Percentiles rank a stretch among this genome's conserved stretches.
These are phyloP conservation scores for Chamaecrista fasciculata DNA, from an alignment of 306 rosid genomes.

Conservation along the genomic window DNA sequence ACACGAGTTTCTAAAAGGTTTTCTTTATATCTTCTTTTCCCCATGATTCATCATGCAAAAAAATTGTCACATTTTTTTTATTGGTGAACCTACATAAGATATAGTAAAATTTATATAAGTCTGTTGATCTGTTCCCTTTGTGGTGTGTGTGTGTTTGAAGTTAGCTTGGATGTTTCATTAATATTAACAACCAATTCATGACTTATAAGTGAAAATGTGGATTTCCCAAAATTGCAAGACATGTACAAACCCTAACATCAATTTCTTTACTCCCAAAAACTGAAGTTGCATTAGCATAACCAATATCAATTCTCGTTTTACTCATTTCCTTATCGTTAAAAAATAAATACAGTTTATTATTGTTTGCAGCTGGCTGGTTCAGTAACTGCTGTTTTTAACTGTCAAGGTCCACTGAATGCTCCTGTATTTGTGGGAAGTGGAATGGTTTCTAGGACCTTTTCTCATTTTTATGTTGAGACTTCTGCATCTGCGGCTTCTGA, in stretches of 20 bases:
- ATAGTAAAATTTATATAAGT: too few relatives aligned
- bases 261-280: slow-evolving; percentile 7
- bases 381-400: slow-evolving; percentile 85
- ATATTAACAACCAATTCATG: slow-evolving; percentile 1
- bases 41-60: too few relatives aligned
- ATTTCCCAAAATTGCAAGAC: slow-evolving; percentile 8
- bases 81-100: too few relatives aligned
- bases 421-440: slow-evolving; percentile 97
- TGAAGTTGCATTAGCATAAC: slow-evolving; percentile 7
- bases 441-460: slow-evolving; percentile 80
- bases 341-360: too few relatives aligned
- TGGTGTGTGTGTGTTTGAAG: too few relatives aligned
- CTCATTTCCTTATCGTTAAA: slow-evolving; percentile 25
- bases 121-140: too few relatives aligned
- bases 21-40: too few relatives aligned
- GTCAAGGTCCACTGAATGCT: slow-evolving; percentile 88
- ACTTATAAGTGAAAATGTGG: background rate
- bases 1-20: too few relatives aligned
- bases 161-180: slow-evolving; percentile 3
- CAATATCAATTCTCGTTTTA: slow-evolving; percentile 18
- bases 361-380: slow-evolving; percentile 88
- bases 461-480: slow-evolving; percentile 47
- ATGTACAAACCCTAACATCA: background rate
- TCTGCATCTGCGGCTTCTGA: slow-evolving; percentile 76
- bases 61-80: too few relatives aligned